A percentile compares a stretch with the other conserved stretches of the same genome.
phyloP scores from a whole-genome alignment of 106 monocot genomes.

The Allium sativum region DNA sequence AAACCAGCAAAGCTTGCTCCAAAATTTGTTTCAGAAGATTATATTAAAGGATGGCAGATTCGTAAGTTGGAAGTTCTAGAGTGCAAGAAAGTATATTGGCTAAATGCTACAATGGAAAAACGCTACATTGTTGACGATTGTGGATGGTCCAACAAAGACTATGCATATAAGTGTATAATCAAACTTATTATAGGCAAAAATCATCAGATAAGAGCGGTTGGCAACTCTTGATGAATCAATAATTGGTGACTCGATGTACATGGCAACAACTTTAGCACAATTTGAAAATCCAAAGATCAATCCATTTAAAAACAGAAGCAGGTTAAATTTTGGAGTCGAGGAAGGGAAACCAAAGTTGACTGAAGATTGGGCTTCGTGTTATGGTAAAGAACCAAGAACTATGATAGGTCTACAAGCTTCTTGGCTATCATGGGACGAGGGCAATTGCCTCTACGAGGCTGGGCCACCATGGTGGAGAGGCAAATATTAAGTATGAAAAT shows the following conservation, averaged over 20 bases:
- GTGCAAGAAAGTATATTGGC: constrained; percentile 86
- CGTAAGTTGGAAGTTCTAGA: constrained; percentile 84
- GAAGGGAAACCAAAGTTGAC: constrained; percentile 27
- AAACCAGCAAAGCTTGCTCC: constrained; percentile 81
- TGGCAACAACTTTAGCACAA: constrained; percentile 51
- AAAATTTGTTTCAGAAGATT: constrained; percentile 88
- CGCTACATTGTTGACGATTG: constrained; percentile 55
- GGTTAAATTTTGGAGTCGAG: constrained; percentile 15
- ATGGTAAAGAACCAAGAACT: constrained; percentile 75
- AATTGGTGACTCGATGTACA: constrained; percentile 85
- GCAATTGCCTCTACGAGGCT: constrained; percentile 41
- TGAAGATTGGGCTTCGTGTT: constrained; percentile 49
- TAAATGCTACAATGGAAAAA: constrained; percentile 38
- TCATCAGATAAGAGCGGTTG: constrained; percentile 95
- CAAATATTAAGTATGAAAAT: no score
- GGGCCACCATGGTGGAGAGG: constrained; percentile 78
- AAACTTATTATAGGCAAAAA: constrained; percentile 95
- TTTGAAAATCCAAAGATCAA: constrained; percentile 49
- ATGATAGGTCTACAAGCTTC: constrained; percentile 89
- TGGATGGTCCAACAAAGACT: constrained; percentile 59
- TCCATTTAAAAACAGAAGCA: constrained; percentile 41
- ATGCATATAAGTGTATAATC: constrained; percentile 87
- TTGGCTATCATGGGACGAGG: constrained; percentile 79
- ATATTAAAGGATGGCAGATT: constrained; percentile 74
- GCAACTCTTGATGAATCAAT: constrained; percentile 76